Evolutionary conservation across 225 moss, liverwort and hornwort genomes (phyloP), one percentile per base, ranked within the genome.

Genomic region (Takakia lepidozioides): DNA sequence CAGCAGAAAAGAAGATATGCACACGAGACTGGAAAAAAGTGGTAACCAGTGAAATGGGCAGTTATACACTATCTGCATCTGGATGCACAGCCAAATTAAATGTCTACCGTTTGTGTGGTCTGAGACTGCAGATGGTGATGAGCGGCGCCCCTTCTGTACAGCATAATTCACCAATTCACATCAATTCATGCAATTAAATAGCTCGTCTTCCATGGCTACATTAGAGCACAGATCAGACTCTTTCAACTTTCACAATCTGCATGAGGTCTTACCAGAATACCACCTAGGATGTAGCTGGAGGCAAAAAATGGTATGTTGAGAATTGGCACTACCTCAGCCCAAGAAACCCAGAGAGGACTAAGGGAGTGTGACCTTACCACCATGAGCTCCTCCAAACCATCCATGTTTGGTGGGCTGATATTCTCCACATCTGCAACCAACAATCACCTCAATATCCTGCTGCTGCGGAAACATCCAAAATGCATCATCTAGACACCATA

Each of bases 321-420:
- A n/a, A n/a, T n/a, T n/a, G n/a, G n/a, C n/a, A n/a, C n/a, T n/a
- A n/a, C n/a, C n/a, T 43, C 10, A 46, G 26, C 22, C 23, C 10
- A 41, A 5, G 4, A 9, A 19, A 15, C 9, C 19, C 17, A 21
- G 0, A 37, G 55, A 1, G 11, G 5, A 2, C 28, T 46, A 13
- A 18, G 47, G 30, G 18, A 10, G 13, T 39, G 43, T n/a, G 55
- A 18, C 55, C 59, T 71, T 51, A 86, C 90, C 70, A 49, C 60
- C 28, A 98, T 60, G 54, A 98, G 57, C 54, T 71, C 82, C 40
- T 81, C 80, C 19, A 81, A 56, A 16, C 67, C 80, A 34, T 74
- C 64, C 38, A 81, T 45, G 47, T 63, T 71, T 0, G 80, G 80
- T 23, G 71, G 67, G 32, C 74, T 81, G 29, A 81, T 71, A 47